phyloP scores from a whole-genome alignment of 352 stramenopile species.

The Globisporangium orthogonon region DNA sequence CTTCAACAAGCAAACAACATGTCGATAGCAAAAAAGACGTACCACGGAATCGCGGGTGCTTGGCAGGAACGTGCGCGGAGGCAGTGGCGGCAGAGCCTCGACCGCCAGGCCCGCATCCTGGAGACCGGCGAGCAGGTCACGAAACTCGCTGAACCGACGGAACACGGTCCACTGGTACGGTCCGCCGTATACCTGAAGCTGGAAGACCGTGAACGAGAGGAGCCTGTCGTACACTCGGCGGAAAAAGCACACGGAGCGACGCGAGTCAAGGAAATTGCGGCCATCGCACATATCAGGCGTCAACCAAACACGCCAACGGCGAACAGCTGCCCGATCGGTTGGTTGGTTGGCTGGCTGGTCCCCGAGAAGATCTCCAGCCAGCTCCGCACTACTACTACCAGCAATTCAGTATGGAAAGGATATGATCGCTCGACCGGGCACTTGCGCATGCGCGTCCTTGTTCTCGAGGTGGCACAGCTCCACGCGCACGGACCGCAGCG shows the following conservation, averaged over 20 bases:
- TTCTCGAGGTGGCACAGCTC: slow-evolving; percentile 85
- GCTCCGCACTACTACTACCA: not conserved
- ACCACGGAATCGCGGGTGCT: slow-evolving; percentile 60
- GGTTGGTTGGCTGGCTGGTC: no score
- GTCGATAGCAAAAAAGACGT: slow-evolving; percentile 5
- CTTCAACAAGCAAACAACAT: not conserved
- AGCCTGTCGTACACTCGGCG: slow-evolving; percentile 37
- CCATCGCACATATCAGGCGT: not conserved
- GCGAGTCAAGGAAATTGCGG: slow-evolving; percentile 9
- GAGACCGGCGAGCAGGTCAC: slow-evolving; percentile 41
- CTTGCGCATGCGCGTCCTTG: slow-evolving; percentile 80
- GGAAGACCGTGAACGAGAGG: slow-evolving; percentile 79
- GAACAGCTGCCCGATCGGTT: no score
- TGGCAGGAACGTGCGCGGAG: slow-evolving; percentile 63
- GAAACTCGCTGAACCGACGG: slow-evolving; percentile 83
- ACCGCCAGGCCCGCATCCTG: slow-evolving; percentile 38
- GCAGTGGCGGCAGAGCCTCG: slow-evolving; percentile 55
- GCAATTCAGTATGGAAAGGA: slow-evolving; percentile 12
- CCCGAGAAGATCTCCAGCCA: no score
- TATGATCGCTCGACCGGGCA: slow-evolving; percentile 55
- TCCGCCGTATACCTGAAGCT: slow-evolving; percentile 77
- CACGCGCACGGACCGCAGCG: slow-evolving; percentile 70
- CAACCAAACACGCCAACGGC: not conserved
- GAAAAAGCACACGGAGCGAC: slow-evolving; percentile 3
- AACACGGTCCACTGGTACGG: slow-evolving; percentile 85